Base-by-base conservation (phyloP, 768 basidiomycete species). In the Suillus tomentosus region DNA sequence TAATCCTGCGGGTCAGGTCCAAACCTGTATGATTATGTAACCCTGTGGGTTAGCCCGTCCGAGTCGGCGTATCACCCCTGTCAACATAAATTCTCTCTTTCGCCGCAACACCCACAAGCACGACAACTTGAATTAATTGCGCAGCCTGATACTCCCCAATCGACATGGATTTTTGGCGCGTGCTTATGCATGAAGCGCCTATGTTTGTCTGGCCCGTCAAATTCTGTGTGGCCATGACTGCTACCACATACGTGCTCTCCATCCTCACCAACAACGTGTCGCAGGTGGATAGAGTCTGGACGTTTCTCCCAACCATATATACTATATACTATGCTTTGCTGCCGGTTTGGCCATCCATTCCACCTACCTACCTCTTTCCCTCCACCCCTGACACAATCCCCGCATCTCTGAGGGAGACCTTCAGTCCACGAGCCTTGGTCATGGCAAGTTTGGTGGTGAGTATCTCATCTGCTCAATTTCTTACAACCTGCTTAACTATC, bases 251-350 rank as follows among this genome's bases (percentile, higher is more conserved):
- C 69, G 66, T 91, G 8, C 72, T 82, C 5, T 91, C 90, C 8
- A 58, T 93, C 27, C 54, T 91, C 43, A 94, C 91, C 0, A 82
- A 84, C 48, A 95, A 96, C 69, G 89, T 91, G 56, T 92, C 90
- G 1, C 92, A 95, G 72, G 94, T 96, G 31, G 94, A 98, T 78
- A 86, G 92, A 36, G 72, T 94, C 34, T 89, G 87, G 87, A 86
- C 91, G 0, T 86, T 95, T 74, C 69, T 92, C 42, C 95, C 96
- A 0, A 82, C 89, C 8, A 81, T 96, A 22, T 96, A 96, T 76
- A 86, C 89, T 0, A 86, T 88, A 1, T 93, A 93, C 72, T 94
- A 87, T 72, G 90, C 95, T 1, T 79, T 97, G 36, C 75, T 91
- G 3, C 95, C 93, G 1, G 76, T 90, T 8, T 79, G 83, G 77